Base-by-base conservation (phyloP, 2,329 filamentous ascomycete genomes). In the Claviceps spartinae region DNA sequence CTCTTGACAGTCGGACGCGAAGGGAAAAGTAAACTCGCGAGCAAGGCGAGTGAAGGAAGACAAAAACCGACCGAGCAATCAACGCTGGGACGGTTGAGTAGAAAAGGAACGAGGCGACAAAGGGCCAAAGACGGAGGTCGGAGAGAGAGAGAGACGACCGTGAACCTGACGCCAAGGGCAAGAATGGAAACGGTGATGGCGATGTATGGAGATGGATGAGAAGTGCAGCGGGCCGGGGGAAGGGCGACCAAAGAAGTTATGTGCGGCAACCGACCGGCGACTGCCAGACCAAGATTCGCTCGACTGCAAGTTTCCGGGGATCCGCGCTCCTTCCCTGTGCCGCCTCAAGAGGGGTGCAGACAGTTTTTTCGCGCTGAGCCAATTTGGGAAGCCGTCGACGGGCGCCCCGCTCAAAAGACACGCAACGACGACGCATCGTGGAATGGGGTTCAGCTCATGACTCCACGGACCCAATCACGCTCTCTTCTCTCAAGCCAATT, bases 121-220 rank as follows among this genome's bases (percentile, higher is more conserved):
- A 13, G 16, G 53, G 30, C 9, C 30, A 34, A 34, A 34, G 30
- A 34, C 30, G 30, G 30, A 34, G 30, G 30, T 34, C 30, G 30
- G 9, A 34, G 30, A 30, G 36, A 52, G 36, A 52, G 49, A 56
- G 51, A 56, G 54, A 56, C 43, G 48, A 55, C 56, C 56, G 56
- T 56, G 48, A 52, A 52, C 48, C 34, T 38, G 49, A 54, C 57
- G 56, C 56, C 26, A 52, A 48, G 50, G 49, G 45, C 30, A 57
- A 58, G 57, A 61, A 60, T 38, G 47, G 60, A 62, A 62, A 55
- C 55, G 30, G 41, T 30, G 34, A 37, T 45, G 22, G 40, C 6
- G 47, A 40, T 36, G 41, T 34, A 34, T 34, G 30, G 30, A 34
- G 30, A 34, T 34, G 18, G 11, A 24, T 16, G 18, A 36, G 26